Conservation (phyloP, 495 filamentous ascomycete genomes). For the Penicillium taxi region DNA sequence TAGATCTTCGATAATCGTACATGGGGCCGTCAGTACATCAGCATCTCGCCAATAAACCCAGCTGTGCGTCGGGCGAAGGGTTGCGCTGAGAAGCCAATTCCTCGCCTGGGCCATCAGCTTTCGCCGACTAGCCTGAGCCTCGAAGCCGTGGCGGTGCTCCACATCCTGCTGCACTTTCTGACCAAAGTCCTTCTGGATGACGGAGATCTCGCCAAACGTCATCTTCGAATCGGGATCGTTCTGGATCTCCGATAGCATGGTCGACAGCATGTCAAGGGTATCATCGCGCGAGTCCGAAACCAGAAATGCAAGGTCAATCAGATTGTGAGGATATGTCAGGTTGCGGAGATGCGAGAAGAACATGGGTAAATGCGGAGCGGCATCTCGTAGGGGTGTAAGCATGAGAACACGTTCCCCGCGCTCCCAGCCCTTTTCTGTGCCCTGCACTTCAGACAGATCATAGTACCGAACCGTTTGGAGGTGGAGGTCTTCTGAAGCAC, state of each 20-base stretch:
- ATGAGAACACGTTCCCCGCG: constrained; percentile 89
- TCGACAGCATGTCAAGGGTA: constrained; percentile 67
- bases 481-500: constrained; percentile 60
- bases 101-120: constrained; percentile 98
- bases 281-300: constrained; percentile 96
- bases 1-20: constrained; percentile 92
- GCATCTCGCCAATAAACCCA: constrained; percentile 99
- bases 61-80: constrained; percentile 87
- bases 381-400: constrained; percentile 91
- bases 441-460: constrained; percentile 84
- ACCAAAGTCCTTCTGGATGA: constrained; percentile 98
- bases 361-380: constrained; percentile 89
- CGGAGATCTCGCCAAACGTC: constrained; percentile 92
- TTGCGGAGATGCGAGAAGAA: constrained; percentile 96
- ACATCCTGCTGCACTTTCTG: constrained; percentile 98
- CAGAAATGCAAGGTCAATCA: constrained; percentile 93
- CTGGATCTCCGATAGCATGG: constrained; percentile 74
- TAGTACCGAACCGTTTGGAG: constrained; percentile 95
- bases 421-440: constrained; percentile 87
- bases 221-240: constrained; percentile 64
- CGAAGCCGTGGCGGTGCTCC: constrained; percentile 95
- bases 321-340: constrained; percentile 93
- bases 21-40: constrained; percentile 93
- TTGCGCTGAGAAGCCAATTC: constrained; percentile 95
- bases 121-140: constrained; percentile 84